Conservation (phyloP, 73 alveolate genomes). For the Stentor roeselii region DNA sequence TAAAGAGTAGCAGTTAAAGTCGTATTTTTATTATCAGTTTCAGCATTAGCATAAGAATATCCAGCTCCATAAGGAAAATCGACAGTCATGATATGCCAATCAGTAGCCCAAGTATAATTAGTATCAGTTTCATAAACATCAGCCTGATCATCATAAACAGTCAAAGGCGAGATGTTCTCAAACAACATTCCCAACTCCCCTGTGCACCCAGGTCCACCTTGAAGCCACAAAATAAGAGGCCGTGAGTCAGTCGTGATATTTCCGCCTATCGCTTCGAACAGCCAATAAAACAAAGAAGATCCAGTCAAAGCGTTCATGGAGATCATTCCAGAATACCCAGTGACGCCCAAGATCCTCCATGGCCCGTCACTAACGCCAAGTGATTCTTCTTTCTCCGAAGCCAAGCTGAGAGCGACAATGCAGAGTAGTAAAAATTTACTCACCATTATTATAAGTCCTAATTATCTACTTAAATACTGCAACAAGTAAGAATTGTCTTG, state of each 20-base stretch:
- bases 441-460: too few relatives aligned
- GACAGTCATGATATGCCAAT: constrained; percentile 45
- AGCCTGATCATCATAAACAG: too few relatives aligned
- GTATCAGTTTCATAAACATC: neutral
- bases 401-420: too few relatives aligned
- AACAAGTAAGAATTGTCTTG: neutral
- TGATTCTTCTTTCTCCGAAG: too few relatives aligned
- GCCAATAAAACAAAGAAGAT: constrained; percentile 15
- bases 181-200: constrained; percentile 57
- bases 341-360: neutral
- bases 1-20: neutral
- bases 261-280: neutral
- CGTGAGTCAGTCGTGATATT: constrained; percentile 44
- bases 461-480: constrained; percentile 24
- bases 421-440: too few relatives aligned
- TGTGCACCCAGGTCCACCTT: constrained; percentile 90
- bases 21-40: neutral
- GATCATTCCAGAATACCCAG: neutral
- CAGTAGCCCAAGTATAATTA: constrained; percentile 25
- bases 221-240: constrained; percentile 70
- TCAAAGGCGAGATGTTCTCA: constrained; percentile 78
- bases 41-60: constrained; percentile 14
- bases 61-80: constrained; percentile 67
- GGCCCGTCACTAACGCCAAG: neutral
- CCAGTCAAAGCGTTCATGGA: neutral